Base-by-base conservation (phyloP, 2,329 filamentous ascomycete genomes). In the Neofusicoccum cordaticola region DNA sequence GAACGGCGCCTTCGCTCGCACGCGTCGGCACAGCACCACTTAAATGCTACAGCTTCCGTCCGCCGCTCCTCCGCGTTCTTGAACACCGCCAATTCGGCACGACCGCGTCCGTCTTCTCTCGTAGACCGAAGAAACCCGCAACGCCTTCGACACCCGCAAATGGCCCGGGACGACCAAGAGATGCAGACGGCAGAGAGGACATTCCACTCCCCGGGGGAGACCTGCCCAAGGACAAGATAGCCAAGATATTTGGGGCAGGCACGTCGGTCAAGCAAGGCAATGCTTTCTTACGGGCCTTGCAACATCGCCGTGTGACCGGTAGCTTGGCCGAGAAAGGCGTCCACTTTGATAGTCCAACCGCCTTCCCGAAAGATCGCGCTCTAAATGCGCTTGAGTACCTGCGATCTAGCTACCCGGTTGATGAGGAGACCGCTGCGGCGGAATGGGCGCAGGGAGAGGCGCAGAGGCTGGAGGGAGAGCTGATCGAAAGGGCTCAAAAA, bases 241-340 rank as follows among this genome's bases (percentile, higher is more conserved):
- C 27, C 4, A 41, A 53, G 1, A 64, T 79, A 17, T 78, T 79
- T 60, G 74, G 75, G 12, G 51, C 68, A 1, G 66, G 66, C 3
- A 52, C 78, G 3, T 70, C 75, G 0, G 60, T 68, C 0, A 64
- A 65, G 1, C 69, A 74, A 8, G 77, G 75, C 66, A 79, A 78
- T 66, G 68, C 72, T 56, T 69, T 78, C 35, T 69, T 79, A 13
- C 74, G 74, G 11, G 76, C 77, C 61, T 68, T 79, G 12, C 77
- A 79, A 56, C 73, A 75, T 65, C 75, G 77, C 7, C 72, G 77
- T 41, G 75, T 75, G 13, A 75, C 72, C 8, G 77, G 77, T 35
- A 76, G 74, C 7, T 70, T 79, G 7, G 75, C 73, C 66, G 77
- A 79, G 65, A 74, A 77, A 48, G 77, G 77, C 62, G 72, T 79